Evolutionary conservation across 1,139 yeast genomes (phyloP), one percentile per base, ranked within the genome.

Genomic region (Yamadazyma atmosphaerica): DNA sequence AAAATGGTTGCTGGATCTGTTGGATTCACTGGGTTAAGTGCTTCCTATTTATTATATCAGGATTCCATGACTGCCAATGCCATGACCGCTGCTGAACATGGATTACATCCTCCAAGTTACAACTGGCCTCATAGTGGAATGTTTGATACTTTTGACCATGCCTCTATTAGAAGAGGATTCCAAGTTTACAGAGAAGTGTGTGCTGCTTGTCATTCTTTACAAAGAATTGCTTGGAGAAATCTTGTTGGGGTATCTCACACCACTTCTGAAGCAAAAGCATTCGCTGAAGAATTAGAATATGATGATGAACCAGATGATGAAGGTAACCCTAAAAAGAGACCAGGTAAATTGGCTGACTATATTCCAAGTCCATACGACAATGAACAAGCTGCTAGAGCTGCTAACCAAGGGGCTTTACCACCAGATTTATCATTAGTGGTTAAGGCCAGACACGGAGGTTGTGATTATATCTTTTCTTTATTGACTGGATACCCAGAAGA

Each of bases 281-380:
- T 92, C 84, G 90, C 95, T 56, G 97, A 87, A 68, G 96, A 89
- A 69, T 85, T 86, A 64, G 98, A 92, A 76, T 92, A 92, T 71
- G 97, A 89, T 58, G 97, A 90, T 62, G 99, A 94, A 72, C 98
- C 98, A 40, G 98, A 92, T 79, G 98, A 92, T 68, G 95, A 90
- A 76, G 99, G 98, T 65, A 86, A 87, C 67, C 96, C 97, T 68
- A 87, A 87, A 75, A 89, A 86, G 85, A 88, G 98, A 78, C 86
- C 95, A 45, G 99, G 99, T 73, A 94, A 92, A 74, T 80, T 92
- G 63, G 90, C 98, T 49, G 99, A 92, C 71, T 81, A 86, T 72
- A 74, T 94, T 56, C 98, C 95, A 55, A 86, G 86, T 50, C 98
- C 99, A 45, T 92, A 92, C 68, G 89, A 86, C 54, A 92, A 92